These are phyloP conservation scores for Aspergillus neoniger DNA, from an alignment of 2,329 filamentous ascomycete species.

Conservation along the genomic window DNA sequence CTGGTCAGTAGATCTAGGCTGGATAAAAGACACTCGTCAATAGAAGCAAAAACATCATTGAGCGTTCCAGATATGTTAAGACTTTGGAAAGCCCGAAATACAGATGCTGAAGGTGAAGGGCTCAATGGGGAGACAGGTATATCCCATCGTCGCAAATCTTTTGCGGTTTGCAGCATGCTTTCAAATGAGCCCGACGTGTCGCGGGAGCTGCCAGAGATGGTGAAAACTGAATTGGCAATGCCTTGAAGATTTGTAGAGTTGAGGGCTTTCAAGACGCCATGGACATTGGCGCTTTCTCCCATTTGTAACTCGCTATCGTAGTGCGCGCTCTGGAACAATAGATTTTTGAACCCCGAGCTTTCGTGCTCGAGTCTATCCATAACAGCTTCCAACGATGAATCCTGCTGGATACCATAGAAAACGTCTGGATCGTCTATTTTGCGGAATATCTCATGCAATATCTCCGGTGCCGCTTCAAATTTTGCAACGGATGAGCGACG, in stretches of 20 bases:
- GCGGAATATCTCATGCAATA: slow-evolving; percentile 81
- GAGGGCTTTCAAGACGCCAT: slow-evolving; percentile 74
- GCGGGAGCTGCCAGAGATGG: slow-evolving; percentile 59
- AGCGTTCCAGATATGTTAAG: slow-evolving; percentile 68
- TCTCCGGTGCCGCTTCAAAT: slow-evolving; percentile 60
- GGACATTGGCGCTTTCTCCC: slow-evolving; percentile 60
- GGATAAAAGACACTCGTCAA: slow-evolving; percentile 63
- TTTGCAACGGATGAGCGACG: slow-evolving; percentile 66
- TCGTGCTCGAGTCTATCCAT: slow-evolving; percentile 86
- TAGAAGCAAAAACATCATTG: slow-evolving; percentile 54
- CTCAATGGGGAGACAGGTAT: slow-evolving; percentile 69
- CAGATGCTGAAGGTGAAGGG: slow-evolving; percentile 64
- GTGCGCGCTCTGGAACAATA: slow-evolving; percentile 87
- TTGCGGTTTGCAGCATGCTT: slow-evolving; percentile 75
- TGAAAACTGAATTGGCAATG: slow-evolving; percentile 76
- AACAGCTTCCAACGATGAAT: slow-evolving; percentile 73
- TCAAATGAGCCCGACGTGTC: slow-evolving; percentile 57
- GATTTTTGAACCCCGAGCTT: slow-evolving; percentile 78
- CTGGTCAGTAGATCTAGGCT: slow-evolving; percentile 45
- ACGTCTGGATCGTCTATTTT: slow-evolving; percentile 94
- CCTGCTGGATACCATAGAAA: slow-evolving; percentile 87
- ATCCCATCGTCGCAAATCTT: slow-evolving; percentile 89
- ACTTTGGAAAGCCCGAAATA: slow-evolving; percentile 80
- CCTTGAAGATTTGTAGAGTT: slow-evolving; percentile 81
- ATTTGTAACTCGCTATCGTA: slow-evolving; percentile 79